A percentile compares a stretch with the other conserved stretches of the same genome.
phyloP scores from a whole-genome alignment of 2,329 filamentous ascomycete genomes.

The Didymella exigua region DNA sequence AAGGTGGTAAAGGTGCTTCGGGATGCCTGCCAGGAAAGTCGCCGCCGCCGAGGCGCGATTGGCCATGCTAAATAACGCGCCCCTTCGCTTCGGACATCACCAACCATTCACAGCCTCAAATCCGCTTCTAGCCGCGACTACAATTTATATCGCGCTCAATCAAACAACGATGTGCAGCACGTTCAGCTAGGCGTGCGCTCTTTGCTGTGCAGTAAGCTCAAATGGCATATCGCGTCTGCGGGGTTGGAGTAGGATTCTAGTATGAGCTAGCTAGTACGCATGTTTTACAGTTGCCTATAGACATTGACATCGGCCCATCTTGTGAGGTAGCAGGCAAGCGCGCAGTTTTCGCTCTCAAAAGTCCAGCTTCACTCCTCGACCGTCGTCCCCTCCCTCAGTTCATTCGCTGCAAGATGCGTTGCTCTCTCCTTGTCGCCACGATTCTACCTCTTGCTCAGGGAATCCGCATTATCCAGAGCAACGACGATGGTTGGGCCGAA shows the following conservation, averaged over 20 bases:
- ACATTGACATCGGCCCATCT: neutral
- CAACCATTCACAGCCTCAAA: constrained; percentile 35
- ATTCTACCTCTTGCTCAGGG: constrained; percentile 36
- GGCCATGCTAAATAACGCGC: constrained; percentile 8
- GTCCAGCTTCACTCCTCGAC: neutral
- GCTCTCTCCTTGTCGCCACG: constrained; percentile 30
- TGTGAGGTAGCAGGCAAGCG: neutral
- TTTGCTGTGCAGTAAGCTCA: neutral
- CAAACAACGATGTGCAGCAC: constrained; percentile 27
- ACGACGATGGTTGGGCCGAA: constrained; percentile 78
- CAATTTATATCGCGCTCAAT: constrained; percentile 39
- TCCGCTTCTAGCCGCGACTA: constrained; percentile 21
- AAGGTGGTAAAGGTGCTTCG: constrained; percentile 17
- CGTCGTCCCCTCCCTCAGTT: neutral
- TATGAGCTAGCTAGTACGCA: neutral
- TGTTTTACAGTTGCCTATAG: constrained; percentile 20
- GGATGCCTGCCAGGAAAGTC: constrained; percentile 25
- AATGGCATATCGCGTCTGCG: constrained; percentile 6
- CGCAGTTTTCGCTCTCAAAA: neutral
- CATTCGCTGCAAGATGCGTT: constrained; percentile 30
- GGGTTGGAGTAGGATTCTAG: constrained; percentile 3
- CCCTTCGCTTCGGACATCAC: constrained; percentile 22
- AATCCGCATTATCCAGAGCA: constrained; percentile 60
- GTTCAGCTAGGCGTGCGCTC: constrained; percentile 20
- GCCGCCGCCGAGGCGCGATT: constrained; percentile 28